Evolutionary conservation across 352 stramenopile genomes (phyloP).

Genomic region (Thraustotheca clavata): DNA sequence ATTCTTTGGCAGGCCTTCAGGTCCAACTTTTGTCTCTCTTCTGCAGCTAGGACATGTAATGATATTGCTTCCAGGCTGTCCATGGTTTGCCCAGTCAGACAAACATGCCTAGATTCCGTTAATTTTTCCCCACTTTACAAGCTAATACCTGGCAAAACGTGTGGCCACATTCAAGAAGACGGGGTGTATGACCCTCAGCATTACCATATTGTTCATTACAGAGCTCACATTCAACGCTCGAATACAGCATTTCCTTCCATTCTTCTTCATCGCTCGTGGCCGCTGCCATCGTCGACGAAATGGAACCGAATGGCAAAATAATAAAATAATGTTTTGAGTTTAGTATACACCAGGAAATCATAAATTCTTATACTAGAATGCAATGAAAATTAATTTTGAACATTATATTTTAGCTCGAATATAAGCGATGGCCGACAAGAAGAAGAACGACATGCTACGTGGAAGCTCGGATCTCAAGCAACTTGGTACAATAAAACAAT

Average conservation of each 20-base stretch:
- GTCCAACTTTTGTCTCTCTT: slow-evolving; percentile 33
- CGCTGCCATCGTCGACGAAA: neutral
- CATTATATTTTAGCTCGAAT: neutral
- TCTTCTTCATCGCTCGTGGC: slow-evolving; percentile 13
- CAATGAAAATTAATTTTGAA: neutral
- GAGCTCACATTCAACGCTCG: slow-evolving; percentile 74
- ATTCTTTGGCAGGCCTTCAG: slow-evolving; percentile 64
- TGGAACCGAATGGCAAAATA: neutral
- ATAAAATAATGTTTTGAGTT: slow-evolving; percentile 3
- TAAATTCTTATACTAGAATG: slow-evolving; percentile 1
- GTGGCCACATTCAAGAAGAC: slow-evolving; percentile 64
- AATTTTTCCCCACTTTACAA: too few species aligned
- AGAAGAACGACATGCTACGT: neutral
- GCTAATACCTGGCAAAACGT: slow-evolving; percentile 67
- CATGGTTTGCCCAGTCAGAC: slow-evolving; percentile 15
- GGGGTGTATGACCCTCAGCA: slow-evolving; percentile 52
- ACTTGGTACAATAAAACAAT: neutral
- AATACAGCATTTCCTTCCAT: slow-evolving; percentile 69
- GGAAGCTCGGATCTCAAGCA: slow-evolving; percentile 16
- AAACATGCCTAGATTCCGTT: slow-evolving; percentile 8
- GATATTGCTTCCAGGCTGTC: slow-evolving; percentile 2
- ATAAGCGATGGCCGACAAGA: neutral
- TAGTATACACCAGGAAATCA: slow-evolving; percentile 77
- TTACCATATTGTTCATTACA: slow-evolving; percentile 81
- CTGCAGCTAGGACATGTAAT: slow-evolving; percentile 74